phyloP scores from a whole-genome alignment of 331 rosid species.

The Pyracantha coccinea region DNA sequence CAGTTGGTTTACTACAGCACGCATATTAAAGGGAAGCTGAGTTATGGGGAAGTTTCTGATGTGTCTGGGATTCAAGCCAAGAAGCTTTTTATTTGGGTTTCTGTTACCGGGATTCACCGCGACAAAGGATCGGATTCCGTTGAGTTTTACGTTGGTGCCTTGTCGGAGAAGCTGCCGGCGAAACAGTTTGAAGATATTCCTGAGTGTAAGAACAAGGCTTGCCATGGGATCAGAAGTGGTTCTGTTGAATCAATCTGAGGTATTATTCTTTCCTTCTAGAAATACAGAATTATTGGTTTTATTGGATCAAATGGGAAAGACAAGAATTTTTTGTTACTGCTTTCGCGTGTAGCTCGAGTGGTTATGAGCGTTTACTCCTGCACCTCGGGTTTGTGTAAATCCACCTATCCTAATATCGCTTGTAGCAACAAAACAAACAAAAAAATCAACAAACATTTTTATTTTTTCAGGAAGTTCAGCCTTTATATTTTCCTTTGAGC shows the following conservation, averaged over 20 bases:
- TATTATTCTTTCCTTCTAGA: background rate
- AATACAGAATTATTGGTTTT: no score
- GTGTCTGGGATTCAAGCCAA: constrained; percentile 74
- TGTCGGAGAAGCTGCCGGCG: constrained; percentile 52
- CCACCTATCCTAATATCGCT: no score
- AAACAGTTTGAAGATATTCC: constrained; percentile 43
- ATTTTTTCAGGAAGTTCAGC: no score
- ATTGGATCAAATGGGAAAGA: no score
- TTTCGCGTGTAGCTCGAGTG: no score
- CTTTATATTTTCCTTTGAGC: no score
- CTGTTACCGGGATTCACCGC: constrained; percentile 53
- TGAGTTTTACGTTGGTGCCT: constrained; percentile 49
- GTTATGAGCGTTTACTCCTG: no score
- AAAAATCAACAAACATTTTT: no score
- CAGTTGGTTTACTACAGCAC: constrained; percentile 46
- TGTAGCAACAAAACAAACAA: no score
- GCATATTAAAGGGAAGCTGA: constrained; percentile 44
- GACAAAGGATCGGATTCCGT: constrained; percentile 29
- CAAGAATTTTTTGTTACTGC: no score
- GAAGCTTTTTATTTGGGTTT: constrained; percentile 53
- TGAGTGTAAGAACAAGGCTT: constrained; percentile 27
- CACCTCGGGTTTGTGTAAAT: no score
- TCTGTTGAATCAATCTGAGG: constrained; percentile 20
- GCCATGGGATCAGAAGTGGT: background rate
- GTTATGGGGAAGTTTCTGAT: constrained; percentile 38